A percentile compares a stretch with the other conserved stretches of the same genome.
phyloP scores from a whole-genome alignment of 23 red algal genomes.

The Cyanidiococcus yangmingshanensis region DNA sequence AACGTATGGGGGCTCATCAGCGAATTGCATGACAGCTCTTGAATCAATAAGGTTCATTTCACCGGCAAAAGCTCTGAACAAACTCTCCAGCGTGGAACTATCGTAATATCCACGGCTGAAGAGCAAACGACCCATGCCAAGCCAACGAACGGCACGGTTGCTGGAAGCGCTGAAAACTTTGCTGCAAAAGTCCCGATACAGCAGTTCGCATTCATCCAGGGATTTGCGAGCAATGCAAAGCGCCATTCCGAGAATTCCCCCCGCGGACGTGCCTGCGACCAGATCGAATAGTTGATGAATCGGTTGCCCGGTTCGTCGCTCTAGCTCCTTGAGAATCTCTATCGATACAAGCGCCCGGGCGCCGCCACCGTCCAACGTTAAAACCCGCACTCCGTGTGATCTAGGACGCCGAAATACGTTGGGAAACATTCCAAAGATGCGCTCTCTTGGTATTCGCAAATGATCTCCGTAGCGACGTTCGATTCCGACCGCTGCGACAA shows the following conservation, averaged over 20 bases:
- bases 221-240: conserved; percentile 25
- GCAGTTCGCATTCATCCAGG: conserved; percentile 28
- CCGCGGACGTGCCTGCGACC: conserved; percentile 31
- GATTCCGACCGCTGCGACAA: not conserved
- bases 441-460: not conserved
- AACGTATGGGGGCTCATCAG: conserved; percentile 20
- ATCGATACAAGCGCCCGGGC: conserved; percentile 32
- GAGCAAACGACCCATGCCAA: conserved; percentile 19
- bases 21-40: conserved; percentile 11
- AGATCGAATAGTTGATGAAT: conserved; percentile 40
- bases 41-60: conserved; percentile 19
- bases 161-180: conserved; percentile 21
- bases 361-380: conserved; percentile 42
- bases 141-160: conserved; percentile 22
- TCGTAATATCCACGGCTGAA: conserved; percentile 38
- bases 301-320: conserved; percentile 19
- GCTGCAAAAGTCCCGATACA: conserved; percentile 25
- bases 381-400: conserved; percentile 24
- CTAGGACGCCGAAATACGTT: not conserved
- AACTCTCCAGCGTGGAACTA: conserved; percentile 17
- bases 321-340: conserved; percentile 27
- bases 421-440: not conserved
- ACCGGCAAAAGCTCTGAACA: conserved; percentile 19
- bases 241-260: conserved; percentile 32
- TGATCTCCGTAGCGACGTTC: not conserved